phyloP scores from a whole-genome alignment of 2,329 filamentous ascomycete genomes.

The Xylariaceae sp. region DNA sequence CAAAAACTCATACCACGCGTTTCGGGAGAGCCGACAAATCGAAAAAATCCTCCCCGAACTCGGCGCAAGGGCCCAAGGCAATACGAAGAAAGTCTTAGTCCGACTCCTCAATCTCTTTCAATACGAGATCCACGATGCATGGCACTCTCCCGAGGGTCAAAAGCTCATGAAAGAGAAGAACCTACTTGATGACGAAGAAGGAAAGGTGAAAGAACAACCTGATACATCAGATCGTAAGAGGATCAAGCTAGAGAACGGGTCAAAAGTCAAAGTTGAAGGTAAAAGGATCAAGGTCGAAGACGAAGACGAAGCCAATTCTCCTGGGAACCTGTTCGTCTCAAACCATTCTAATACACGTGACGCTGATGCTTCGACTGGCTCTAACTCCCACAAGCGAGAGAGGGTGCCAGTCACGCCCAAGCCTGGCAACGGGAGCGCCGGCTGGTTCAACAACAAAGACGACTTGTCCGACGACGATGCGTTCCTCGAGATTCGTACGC shows the following conservation, averaged over 20 bases:
- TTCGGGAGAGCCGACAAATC: slow-evolving; percentile 39
- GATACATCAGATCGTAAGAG: not conserved
- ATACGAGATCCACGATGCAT: slow-evolving; percentile 33
- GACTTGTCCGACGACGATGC: not conserved
- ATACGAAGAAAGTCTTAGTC: slow-evolving; percentile 32
- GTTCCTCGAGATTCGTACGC: slow-evolving; percentile 31
- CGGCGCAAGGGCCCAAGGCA: slow-evolving; percentile 33
- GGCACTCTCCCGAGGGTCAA: slow-evolving; percentile 31
- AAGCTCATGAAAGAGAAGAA: slow-evolving; percentile 30
- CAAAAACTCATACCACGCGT: slow-evolving; percentile 37
- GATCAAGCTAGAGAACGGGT: not conserved
- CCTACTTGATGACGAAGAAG: slow-evolving; percentile 22
- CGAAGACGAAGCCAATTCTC: not conserved
- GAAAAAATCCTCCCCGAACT: slow-evolving; percentile 42
- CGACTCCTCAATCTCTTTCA: slow-evolving; percentile 40
- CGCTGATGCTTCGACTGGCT: too few species aligned
- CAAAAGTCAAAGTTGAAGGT: too few species aligned
- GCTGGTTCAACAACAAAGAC: not conserved
- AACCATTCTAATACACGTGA: too few species aligned
- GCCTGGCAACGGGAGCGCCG: slow-evolving; percentile 3
- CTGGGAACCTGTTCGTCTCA: too few species aligned
- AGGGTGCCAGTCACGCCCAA: not conserved
- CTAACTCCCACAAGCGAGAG: too few species aligned
- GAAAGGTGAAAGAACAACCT: not conserved
- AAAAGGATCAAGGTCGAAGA: not conserved